phyloP scores from a whole-genome alignment of 768 basidiomycete species.

The Neoboletus magnificus region DNA sequence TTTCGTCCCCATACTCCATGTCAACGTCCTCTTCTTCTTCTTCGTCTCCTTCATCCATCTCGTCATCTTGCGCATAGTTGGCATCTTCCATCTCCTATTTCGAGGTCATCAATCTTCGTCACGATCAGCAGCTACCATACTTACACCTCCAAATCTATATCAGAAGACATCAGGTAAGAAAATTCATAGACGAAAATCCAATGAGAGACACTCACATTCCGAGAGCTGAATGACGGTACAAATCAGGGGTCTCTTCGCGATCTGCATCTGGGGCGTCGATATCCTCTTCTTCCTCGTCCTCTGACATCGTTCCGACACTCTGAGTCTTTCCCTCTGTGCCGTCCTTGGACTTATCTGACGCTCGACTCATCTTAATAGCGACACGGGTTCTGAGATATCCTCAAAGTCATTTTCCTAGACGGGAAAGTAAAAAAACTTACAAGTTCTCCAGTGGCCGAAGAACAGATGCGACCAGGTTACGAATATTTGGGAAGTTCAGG shows the following conservation, averaged over 20 bases:
- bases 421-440: conserved; percentile 45
- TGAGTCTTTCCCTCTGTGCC: conserved; percentile 43
- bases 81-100: conserved; percentile 82
- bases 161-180: conserved; percentile 8
- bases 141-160: conserved; percentile 71
- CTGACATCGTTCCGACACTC: conserved; percentile 40
- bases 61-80: conserved; percentile 63
- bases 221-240: conserved; percentile 94
- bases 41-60: conserved; percentile 79
- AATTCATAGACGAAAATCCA: neutral
- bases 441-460: conserved; percentile 86
- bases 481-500: conserved; percentile 91
- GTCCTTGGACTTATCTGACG: conserved; percentile 64
- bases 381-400: conserved; percentile 69
- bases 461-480: conserved; percentile 80
- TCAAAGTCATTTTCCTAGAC: neutral
- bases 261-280: conserved; percentile 53
- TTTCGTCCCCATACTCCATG: conserved; percentile 83
- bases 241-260: conserved; percentile 83
- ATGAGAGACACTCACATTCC: conserved; percentile 65
- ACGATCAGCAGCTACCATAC: conserved; percentile 29
- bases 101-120: conserved; percentile 15
- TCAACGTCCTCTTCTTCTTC: conserved; percentile 82
- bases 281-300: conserved; percentile 53
- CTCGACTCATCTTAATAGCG: conserved; percentile 96